Evolutionary conservation across 2,329 filamentous ascomycete genomes (phyloP), one percentile per base, ranked within the genome.

Genomic region (Aspergillus aculeatinus): DNA sequence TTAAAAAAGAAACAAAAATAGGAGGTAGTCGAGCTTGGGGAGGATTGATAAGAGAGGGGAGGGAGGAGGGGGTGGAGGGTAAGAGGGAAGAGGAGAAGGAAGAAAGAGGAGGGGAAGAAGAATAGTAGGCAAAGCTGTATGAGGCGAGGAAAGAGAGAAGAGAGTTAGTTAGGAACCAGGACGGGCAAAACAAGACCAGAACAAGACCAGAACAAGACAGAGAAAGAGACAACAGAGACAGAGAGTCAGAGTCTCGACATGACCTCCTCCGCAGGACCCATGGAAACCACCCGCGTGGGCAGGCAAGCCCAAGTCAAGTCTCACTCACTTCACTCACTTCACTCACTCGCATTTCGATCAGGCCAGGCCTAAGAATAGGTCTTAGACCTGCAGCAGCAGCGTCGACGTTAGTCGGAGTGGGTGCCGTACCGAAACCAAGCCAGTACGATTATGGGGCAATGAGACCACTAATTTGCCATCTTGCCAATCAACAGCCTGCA

Each of bases 311-410:
- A 42, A 35, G 33, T 35, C 33, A 35, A 16, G 33, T 35, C 39
- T 44, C 16, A 44, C 39, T 44, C 33, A 35, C 23, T 23, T 23
- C 23, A 35, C 33, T 35, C 27, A 27, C 6, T 7, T 35, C 23
- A 23, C 23, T 23, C 33, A 35, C 50, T 58, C 33, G 10, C 33
- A 35, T 44, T 57, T 58, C 55, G 55, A 59, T 63, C 60, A 61
- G 60, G 59, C 57, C 60, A 60, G 63, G 50, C 55, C 58, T 58
- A 64, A 61, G 56, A 62, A 62, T 59, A 62, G 48, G 59, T 62
- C 60, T 63, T 62, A 60, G 62, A 62, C 60, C 48, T 63, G 61
- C 58, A 63, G 58, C 58, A 63, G 58, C 31, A 33, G 57, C 58
- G 55, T 44, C 48, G 33, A 33, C 27, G 27, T 44, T 27, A 29